Evolutionary conservation across 176 grass and related monocot species (phyloP).

Genomic region (Lolium perenne): DNA sequence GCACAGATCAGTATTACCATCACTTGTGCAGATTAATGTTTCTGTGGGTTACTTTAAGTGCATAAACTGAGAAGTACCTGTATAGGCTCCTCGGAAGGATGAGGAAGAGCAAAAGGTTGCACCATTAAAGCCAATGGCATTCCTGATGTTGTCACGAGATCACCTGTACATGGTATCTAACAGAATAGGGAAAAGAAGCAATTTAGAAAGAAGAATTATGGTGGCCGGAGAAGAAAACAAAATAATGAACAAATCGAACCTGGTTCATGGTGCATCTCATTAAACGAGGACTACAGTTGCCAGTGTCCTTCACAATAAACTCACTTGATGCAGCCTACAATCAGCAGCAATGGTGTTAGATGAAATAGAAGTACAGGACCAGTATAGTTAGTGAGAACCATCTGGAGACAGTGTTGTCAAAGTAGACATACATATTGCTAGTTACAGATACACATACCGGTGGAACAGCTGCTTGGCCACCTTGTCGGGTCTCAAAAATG

Average conservation of each 20-base stretch:
- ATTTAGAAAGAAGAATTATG: slow-evolving; percentile 28
- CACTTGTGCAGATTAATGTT: slow-evolving; percentile 4
- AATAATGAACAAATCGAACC: slow-evolving; percentile 44
- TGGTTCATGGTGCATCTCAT: slow-evolving; percentile 95
- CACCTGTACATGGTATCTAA: slow-evolving; percentile 91
- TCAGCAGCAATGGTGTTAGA: slow-evolving; percentile 16
- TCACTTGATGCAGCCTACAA: slow-evolving; percentile 73
- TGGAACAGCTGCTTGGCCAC: slow-evolving; percentile 69
- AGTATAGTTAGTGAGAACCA: slow-evolving; percentile 7
- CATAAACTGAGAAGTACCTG: slow-evolving; percentile 50
- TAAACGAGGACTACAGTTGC: slow-evolving; percentile 81
- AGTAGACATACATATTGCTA: neutral
- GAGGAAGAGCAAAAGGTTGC: slow-evolving; percentile 79
- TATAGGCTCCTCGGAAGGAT: slow-evolving; percentile 84
- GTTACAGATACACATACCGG: slow-evolving; percentile 61
- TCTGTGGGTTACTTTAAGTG: neutral
- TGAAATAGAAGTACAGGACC: slow-evolving; percentile 12
- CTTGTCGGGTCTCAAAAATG: slow-evolving; percentile 77
- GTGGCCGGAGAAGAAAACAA: neutral
- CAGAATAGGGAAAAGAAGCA: slow-evolving; percentile 43
- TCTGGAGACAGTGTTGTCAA: slow-evolving; percentile 18
- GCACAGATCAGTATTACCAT: slow-evolving; percentile 18
- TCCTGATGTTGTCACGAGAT: slow-evolving; percentile 74
- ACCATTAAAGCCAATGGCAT: slow-evolving; percentile 91
- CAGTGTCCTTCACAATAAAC: slow-evolving; percentile 85